Evolutionary conservation across 495 filamentous ascomycete species (phyloP), one percentile per base, ranked within the genome.

Genomic region (Aspergillus indologenus): DNA sequence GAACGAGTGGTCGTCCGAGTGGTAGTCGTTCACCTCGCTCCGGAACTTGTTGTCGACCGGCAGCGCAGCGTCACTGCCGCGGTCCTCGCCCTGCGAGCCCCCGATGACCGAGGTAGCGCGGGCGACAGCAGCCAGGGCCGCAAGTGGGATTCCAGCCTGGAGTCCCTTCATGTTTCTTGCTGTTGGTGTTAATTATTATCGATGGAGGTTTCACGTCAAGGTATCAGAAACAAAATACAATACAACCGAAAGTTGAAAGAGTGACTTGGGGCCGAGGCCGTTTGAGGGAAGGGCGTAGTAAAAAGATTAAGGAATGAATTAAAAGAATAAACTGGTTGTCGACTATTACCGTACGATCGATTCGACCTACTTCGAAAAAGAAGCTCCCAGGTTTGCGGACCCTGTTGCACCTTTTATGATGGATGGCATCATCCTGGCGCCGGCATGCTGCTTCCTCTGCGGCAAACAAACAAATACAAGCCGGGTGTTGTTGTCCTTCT

Each of bases 141-240:
- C 75, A 9, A 78, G 60, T 5, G 75, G 71, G 49, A 78, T 72
- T 49, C 72, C 72, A 31, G 63, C 67, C 31, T 73, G 63, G 52
- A 78, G 66, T 47, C 72, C 73, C 68, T 78, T 78, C 75, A 78
- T 78, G 23, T 57, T 65, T 51, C 17, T 54, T 40, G 20, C 8
- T 65, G 53, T 49, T 53, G 48, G 50, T 40, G 40, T 22, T 20
- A n/a, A 22, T 59, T 66, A 65, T 60, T 61, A 45, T 47, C 45
- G 44, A 62, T 54, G 14, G 26, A n/a, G 34, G 19, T 29, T 51
- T 18, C 47, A 60, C 34, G 15, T n/a, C 17, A 58, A 11, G 45
- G n/a, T 18, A 59, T 42, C n/a, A 50, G 40, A 48, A 24, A 50
- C 20, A 26, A 49, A 50, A 17, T 26, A 22, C 21, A 50, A 50